These are phyloP conservation scores for Isoetes engelmannii DNA, from an alignment of 83 land plant genomes.

Conservation along the genomic window DNA sequence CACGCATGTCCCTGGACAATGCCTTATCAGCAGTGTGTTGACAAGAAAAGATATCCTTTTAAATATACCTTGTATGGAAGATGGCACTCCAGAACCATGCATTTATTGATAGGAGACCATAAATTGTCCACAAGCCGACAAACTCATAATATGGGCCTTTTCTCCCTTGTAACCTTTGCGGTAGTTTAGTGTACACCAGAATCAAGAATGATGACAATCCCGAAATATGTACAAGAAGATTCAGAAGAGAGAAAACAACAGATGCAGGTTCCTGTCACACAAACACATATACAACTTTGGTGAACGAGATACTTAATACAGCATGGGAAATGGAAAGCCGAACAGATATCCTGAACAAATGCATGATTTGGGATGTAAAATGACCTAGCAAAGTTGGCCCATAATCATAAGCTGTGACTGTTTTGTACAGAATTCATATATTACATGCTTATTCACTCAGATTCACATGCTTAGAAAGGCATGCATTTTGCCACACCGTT, in stretches of 20 bases:
- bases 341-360: too few species aligned
- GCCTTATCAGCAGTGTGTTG: constrained; percentile 1
- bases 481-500: too few species aligned
- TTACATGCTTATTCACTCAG: too few species aligned
- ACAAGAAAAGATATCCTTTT: constrained; percentile 3
- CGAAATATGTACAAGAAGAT: constrained; percentile 69
- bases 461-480: too few species aligned
- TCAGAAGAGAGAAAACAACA: constrained; percentile 66
- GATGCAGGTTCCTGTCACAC: constrained; percentile 75
- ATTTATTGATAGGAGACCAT: constrained; percentile 75
- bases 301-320: too few species aligned
- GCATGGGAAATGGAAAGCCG: too few species aligned
- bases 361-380: too few species aligned
- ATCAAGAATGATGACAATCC: constrained; percentile 85
- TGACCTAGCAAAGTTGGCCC: too few species aligned
- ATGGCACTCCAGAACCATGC: constrained; percentile 92
- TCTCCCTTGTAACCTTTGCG: constrained; percentile 43
- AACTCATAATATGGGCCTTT: constrained; percentile 67
- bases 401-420: too few species aligned
- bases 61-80: constrained; percentile 72
- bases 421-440: too few species aligned
- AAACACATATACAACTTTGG: too few species aligned
- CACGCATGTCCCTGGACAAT: constrained; percentile 53
- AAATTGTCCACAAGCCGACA: constrained; percentile 69
- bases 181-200: constrained; percentile 63